phyloP scores from a whole-genome alignment of 768 basidiomycete genomes.

The Trametes maxima region DNA sequence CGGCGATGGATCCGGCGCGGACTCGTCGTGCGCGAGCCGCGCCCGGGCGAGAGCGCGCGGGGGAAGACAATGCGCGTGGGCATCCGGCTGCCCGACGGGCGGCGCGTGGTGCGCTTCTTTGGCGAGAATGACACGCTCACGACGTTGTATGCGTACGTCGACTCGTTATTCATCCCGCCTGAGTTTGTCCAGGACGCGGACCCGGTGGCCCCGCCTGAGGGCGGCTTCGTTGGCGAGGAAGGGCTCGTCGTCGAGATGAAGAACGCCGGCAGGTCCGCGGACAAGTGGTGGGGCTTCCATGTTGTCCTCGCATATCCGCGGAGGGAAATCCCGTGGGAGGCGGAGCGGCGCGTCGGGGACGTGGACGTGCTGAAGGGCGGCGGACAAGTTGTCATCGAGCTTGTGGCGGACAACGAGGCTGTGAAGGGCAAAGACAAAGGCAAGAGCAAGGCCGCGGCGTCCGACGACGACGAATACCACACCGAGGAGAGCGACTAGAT shows the following conservation, averaged over 20 bases:
- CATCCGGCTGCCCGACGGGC: slow-evolving; percentile 53
- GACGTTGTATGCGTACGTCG: slow-evolving; percentile 73
- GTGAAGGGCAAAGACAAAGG: slow-evolving; percentile 22
- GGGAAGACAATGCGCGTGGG: slow-evolving; percentile 54
- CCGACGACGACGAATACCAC: slow-evolving; percentile 20
- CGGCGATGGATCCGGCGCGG: slow-evolving; percentile 58
- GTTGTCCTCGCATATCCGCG: slow-evolving; percentile 73
- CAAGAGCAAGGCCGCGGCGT: slow-evolving; percentile 32
- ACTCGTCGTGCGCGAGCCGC: slow-evolving; percentile 44
- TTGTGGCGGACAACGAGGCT: slow-evolving; percentile 32
- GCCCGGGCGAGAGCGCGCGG: slow-evolving; percentile 29
- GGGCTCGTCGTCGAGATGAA: slow-evolving; percentile 41
- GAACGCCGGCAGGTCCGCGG: slow-evolving; percentile 26
- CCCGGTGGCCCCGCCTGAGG: slow-evolving; percentile 45
- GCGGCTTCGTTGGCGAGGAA: slow-evolving; percentile 31
- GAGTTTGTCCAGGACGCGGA: slow-evolving; percentile 42
- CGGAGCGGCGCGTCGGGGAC: slow-evolving; percentile 42
- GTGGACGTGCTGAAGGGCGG: slow-evolving; percentile 58
- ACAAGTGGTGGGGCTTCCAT: slow-evolving; percentile 74
- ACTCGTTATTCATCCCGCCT: slow-evolving; percentile 55
- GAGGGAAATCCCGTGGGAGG: slow-evolving; percentile 55
- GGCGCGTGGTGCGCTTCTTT: slow-evolving; percentile 62
- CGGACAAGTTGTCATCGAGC: slow-evolving; percentile 68
- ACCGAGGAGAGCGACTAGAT: slow-evolving; percentile 21
- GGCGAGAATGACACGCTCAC: slow-evolving; percentile 51